Evolutionary conservation across 2,329 filamentous ascomycete genomes (phyloP), one percentile per base, ranked within the genome.

Genomic region (Biscogniauxia mediterranea): DNA sequence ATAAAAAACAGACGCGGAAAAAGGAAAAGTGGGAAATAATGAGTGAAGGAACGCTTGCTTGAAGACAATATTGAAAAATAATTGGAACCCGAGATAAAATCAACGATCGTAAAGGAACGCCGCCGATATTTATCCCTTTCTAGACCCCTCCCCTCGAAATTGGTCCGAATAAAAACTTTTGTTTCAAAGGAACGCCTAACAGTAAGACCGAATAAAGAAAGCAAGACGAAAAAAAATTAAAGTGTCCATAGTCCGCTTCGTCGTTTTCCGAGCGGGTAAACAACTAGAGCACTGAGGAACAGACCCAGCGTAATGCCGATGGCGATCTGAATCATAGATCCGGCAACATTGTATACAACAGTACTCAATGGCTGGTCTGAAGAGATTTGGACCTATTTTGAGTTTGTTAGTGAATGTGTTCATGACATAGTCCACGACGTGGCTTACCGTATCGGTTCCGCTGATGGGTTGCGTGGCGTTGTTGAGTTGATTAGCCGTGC

Each of bases 311-410:
- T 80, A 55, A 83, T 82, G 15, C 81, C 81, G 63, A 82, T 81
- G 15, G 81, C 81, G 59, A 83, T 81, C 68, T 83, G 79, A 49
- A 83, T 80, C 81, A 83, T 83, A 28, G 77, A 79, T 1, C 77
- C 79, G 13, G 79, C 80, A 11, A 81, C 78, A 23, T 77, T 77
- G 62, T 80, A 81, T 5, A 80, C 74, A 25, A 80, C 73, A 5
- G 72, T 74, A 61, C 78, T 77, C 20, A 71, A 57, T 67, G 78
- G 60, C 67, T 75, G 60, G 69, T 71, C 59, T 70, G 69, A 64
- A 56, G 68, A 61, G 53, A 70, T 62, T 0, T 65, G 52, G 51
- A 70, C 64, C 66, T 72, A n/a, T 38, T 52, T 13, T 26, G 3
- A 51, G 46, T 55, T 13, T 11, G 32, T 68, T 64, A 68, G 62